A percentile compares a stretch with the other conserved stretches of the same genome.
These are phyloP conservation scores for Yamadazyma dendronema DNA, from an alignment of 1,139 yeast species.

Conservation along the genomic window DNA sequence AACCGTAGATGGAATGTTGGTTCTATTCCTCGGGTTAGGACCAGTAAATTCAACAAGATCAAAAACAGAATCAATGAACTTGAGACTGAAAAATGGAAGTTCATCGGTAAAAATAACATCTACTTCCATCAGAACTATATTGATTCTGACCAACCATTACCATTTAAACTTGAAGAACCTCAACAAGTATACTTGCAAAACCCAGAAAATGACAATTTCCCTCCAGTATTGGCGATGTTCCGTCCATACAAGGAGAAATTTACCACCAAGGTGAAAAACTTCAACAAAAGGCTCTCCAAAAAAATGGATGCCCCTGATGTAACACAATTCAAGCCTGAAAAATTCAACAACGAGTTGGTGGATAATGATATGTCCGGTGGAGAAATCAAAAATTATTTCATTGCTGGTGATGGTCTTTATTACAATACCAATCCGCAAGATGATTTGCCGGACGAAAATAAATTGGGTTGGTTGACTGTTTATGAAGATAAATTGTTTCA, in stretches of 20 bases:
- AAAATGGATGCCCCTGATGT: slow-evolving; percentile 6
- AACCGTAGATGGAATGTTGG: slow-evolving; percentile 43
- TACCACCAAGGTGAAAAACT: slow-evolving; percentile 37
- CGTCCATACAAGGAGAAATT: slow-evolving; percentile 52
- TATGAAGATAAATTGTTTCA: slow-evolving; percentile 44
- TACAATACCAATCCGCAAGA: slow-evolving; percentile 47
- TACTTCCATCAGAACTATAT: slow-evolving; percentile 33
- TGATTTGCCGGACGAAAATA: slow-evolving; percentile 58
- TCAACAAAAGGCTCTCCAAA: slow-evolving; percentile 17
- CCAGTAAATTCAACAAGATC: slow-evolving; percentile 19
- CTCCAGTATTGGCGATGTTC: slow-evolving; percentile 47
- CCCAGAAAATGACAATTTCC: slow-evolving; percentile 22
- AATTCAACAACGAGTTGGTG: slow-evolving; percentile 12
- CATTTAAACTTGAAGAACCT: slow-evolving; percentile 20
- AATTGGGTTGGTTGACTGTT: slow-evolving; percentile 63
- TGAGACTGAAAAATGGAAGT: slow-evolving; percentile 21
- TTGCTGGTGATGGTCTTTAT: slow-evolving; percentile 57
- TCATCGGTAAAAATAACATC: slow-evolving; percentile 27
- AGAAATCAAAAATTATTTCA: slow-evolving; percentile 35
- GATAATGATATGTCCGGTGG: slow-evolving; percentile 29
- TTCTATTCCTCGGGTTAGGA: slow-evolving; percentile 39
- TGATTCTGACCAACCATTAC: slow-evolving; percentile 12
- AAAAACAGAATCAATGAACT: slow-evolving; percentile 18
- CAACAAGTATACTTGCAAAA: slow-evolving; percentile 32
- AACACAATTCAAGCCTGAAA: slow-evolving; percentile 7